phyloP scores from a whole-genome alignment of 2,329 filamentous ascomycete species.

The Pezicula radicicola region DNA sequence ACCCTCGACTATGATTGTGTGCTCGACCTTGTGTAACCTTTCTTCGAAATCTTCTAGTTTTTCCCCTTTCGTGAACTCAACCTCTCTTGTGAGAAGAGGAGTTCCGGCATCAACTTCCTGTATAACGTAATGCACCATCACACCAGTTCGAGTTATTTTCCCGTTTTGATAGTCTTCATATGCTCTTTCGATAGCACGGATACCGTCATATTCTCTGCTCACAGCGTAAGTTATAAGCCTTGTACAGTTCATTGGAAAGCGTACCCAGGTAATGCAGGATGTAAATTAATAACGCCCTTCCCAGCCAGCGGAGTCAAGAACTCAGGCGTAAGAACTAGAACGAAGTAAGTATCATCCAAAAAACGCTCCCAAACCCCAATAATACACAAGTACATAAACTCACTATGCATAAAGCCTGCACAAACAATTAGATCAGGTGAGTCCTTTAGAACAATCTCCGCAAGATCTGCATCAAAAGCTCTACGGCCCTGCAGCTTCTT shows the following conservation, averaged over 20 bases:
- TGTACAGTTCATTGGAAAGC: background rate
- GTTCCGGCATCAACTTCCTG: slow-evolving; percentile 76
- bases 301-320: slow-evolving; percentile 59
- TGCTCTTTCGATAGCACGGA: slow-evolving; percentile 73
- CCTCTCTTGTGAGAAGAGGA: slow-evolving; percentile 68
- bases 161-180: slow-evolving; percentile 67
- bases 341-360: too few species aligned
- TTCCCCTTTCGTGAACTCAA: slow-evolving; percentile 64
- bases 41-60: slow-evolving; percentile 63
- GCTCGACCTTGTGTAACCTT: slow-evolving; percentile 74
- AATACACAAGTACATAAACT: too few species aligned
- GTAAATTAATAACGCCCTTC: slow-evolving; percentile 61
- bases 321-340: slow-evolving; percentile 50
- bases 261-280: slow-evolving; percentile 67
- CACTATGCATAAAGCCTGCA: slow-evolving; percentile 63
- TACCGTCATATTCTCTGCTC: slow-evolving; percentile 64
- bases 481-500: slow-evolving; percentile 47
- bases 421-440: slow-evolving; percentile 62
- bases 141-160: slow-evolving; percentile 66
- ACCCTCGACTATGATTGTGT: slow-evolving; percentile 75
- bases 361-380: too few species aligned
- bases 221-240: too few species aligned
- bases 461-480: slow-evolving; percentile 65
- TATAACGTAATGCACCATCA: slow-evolving; percentile 88
- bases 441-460: slow-evolving; percentile 50